phyloP scores from a whole-genome alignment of 169 alveolate genomes.

The Cryptosporidium parvum region DNA sequence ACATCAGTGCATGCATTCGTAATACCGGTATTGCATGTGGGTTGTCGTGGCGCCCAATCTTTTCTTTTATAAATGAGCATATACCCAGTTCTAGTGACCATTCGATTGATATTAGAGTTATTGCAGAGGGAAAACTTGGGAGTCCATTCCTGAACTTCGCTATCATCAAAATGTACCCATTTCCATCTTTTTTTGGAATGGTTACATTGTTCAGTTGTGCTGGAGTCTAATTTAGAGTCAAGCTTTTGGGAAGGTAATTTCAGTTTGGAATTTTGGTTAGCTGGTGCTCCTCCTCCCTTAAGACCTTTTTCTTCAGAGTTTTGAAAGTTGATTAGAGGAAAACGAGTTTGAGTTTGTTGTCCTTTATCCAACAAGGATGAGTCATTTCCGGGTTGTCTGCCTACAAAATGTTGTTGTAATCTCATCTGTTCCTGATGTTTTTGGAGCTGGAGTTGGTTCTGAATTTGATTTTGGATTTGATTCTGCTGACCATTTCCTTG shows the following conservation, averaged over 20 bases:
- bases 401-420: neutral
- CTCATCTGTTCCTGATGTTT: conserved; percentile 6
- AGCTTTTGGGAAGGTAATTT: neutral
- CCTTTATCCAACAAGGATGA: neutral
- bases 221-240: neutral
- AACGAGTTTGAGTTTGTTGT: neutral
- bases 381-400: neutral
- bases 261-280: neutral
- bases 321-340: conserved; percentile 11
- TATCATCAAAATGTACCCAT: conserved; percentile 74
- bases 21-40: neutral
- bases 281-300: conserved; percentile 13
- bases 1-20: neutral
- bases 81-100: conserved; percentile 66
- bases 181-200: conserved; percentile 34
- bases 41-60: conserved; percentile 36
- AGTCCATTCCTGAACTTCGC: conserved; percentile 63
- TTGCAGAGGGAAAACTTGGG: conserved; percentile 56
- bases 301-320: conserved; percentile 34
- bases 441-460: neutral
- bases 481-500: neutral
- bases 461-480: conserved; percentile 21
- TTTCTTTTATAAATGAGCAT: conserved; percentile 72
- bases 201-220: neutral
- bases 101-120: conserved; percentile 25